These are phyloP conservation scores for Voacanga thouarsii DNA, from an alignment of 257 asterid species.

Conservation along the genomic window DNA sequence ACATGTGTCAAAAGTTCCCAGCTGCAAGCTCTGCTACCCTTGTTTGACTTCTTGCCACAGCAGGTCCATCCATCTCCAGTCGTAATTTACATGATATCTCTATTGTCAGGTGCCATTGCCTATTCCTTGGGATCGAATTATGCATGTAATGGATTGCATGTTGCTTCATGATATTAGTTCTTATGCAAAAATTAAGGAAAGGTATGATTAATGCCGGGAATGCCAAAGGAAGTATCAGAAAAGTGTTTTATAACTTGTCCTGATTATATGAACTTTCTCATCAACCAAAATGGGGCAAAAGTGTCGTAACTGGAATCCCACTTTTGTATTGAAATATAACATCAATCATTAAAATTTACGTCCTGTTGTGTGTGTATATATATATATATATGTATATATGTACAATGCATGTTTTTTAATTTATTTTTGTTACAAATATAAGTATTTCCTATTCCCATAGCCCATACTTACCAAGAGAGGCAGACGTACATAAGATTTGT, in stretches of 20 bases:
- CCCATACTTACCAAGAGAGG: too few relatives aligned
- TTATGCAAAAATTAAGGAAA: not conserved
- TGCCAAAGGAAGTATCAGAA: not conserved
- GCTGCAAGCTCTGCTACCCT: conserved; percentile 41
- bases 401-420: too few relatives aligned
- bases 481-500: too few relatives aligned
- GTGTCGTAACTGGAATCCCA: not conserved
- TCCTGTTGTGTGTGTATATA: too few relatives aligned
- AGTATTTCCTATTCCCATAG: too few relatives aligned
- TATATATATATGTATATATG: too few relatives aligned
- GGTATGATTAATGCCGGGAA: not conserved
- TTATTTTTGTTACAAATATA: too few relatives aligned
- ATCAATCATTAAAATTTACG: not conserved
- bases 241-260: not conserved
- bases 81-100: conserved; percentile 43
- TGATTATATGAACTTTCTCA: not conserved
- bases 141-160: not conserved
- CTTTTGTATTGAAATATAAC: not conserved
- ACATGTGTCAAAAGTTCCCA: conserved; percentile 54
- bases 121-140: not conserved
- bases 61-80: conserved; percentile 38
- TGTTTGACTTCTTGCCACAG: conserved; percentile 48
- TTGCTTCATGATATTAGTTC: not conserved
- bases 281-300: not conserved
- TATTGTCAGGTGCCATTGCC: conserved; percentile 48